These are phyloP conservation scores for Cercophora newfieldiana DNA, from an alignment of 495 filamentous ascomycete species.

Conservation along the genomic window DNA sequence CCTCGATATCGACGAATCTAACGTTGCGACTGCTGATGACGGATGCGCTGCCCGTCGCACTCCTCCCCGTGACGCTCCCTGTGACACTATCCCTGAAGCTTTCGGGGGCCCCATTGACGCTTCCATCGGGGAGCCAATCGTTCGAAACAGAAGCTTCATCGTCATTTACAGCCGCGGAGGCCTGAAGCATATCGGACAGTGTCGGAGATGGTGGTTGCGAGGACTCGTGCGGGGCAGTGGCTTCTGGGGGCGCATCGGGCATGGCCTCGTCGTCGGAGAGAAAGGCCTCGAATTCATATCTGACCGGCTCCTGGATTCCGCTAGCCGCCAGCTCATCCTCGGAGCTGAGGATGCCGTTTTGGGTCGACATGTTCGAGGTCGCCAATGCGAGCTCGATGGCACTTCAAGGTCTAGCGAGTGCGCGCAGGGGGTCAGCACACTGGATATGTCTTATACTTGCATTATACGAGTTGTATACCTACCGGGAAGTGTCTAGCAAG, in stretches of 20 bases:
- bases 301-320: conserved; percentile 9
- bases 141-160: not conserved
- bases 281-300: conserved; percentile 29
- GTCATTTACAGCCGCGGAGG: not conserved
- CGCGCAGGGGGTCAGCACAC: not conserved
- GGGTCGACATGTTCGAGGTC: conserved; percentile 18
- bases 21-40: not conserved
- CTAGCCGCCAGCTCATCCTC: conserved; percentile 25
- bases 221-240: not conserved
- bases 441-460: not conserved
- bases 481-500: not conserved
- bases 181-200: not conserved
- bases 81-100: not conserved
- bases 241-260: not conserved
- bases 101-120: not conserved
- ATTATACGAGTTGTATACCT: not conserved
- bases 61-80: not conserved
- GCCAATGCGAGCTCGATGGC: not conserved
- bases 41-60: not conserved
- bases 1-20: conserved; percentile 25
- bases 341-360: conserved; percentile 16
- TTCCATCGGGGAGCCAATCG: not conserved
- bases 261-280: conserved; percentile 27
- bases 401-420: not conserved
- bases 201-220: not conserved